These are phyloP conservation scores for Anthoceros angustus DNA, from an alignment of 225 moss, liverwort and hornwort genomes.

Conservation along the genomic window DNA sequence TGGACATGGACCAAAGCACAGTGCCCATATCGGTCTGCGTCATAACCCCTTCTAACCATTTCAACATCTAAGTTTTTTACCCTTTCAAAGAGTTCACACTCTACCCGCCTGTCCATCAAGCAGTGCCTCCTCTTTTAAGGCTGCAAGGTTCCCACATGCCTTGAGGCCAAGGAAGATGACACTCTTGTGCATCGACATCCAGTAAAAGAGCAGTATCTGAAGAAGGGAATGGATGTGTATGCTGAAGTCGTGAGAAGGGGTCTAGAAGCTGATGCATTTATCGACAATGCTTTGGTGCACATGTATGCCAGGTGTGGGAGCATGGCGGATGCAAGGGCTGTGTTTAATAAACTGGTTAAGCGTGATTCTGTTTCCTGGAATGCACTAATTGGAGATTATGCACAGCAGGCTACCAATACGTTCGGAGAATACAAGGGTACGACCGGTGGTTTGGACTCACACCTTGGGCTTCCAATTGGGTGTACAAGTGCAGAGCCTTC, in stretches of 20 bases:
- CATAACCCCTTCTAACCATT: not conserved
- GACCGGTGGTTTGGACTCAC: not conserved
- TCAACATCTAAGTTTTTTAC: not conserved
- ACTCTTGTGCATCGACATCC: not conserved
- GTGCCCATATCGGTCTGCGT: too few species aligned
- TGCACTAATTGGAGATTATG: not conserved
- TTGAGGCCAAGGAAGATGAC: not conserved
- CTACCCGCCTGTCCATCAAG: not conserved
- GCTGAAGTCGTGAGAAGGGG: not conserved
- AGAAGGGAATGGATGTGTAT: not conserved
- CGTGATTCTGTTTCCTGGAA: not conserved
- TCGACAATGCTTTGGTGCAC: not conserved
- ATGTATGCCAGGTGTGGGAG: not conserved
- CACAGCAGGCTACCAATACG: conserved; percentile 1
- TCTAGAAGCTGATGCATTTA: not conserved
- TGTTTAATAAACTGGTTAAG: not conserved
- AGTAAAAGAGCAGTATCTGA: conserved; percentile 1
- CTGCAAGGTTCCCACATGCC: conserved; percentile 1
- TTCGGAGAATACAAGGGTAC: not conserved
- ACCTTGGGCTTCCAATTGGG: not conserved
- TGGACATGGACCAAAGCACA: too few species aligned
- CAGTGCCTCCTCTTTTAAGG: not conserved
- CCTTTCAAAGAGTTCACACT: not conserved
- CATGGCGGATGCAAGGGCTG: not conserved
- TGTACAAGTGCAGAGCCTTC: not conserved